Conservation (phyloP, 345 rosid species). For the Aethionema arabicum region DNA sequence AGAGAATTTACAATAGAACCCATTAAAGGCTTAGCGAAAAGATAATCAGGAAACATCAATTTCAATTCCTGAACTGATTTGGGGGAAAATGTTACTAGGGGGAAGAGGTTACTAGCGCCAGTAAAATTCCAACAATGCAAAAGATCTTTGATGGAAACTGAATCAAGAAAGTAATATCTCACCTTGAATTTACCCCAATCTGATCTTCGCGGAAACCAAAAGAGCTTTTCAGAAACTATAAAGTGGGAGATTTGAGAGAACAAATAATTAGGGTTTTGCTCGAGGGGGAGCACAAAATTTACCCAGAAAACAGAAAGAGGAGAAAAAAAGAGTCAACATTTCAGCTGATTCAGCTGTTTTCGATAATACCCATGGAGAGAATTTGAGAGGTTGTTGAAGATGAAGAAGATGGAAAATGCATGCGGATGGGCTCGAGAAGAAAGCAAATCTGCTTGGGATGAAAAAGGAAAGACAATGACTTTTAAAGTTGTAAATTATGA, state of each 20-base stretch:
- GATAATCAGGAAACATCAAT: neutral
- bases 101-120: neutral
- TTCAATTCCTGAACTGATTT: conserved; percentile 1
- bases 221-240: conserved; percentile 19
- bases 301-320: neutral
- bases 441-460: conserved; percentile 28
- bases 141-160: neutral
- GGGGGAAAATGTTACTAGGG: neutral
- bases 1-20: neutral
- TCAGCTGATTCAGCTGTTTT: conserved; percentile 9
- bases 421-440: conserved; percentile 20
- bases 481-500: neutral
- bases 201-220: neutral
- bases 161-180: conserved; percentile 6
- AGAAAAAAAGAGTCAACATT: conserved; percentile 14
- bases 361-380: conserved; percentile 17
- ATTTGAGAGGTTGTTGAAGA: neutral
- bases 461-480: no score
- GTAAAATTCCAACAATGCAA: conserved; percentile 4
- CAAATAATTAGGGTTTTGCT: conserved; percentile 28
- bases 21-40: neutral
- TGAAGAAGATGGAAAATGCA: conserved; percentile 21
- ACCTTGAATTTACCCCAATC: conserved; percentile 28
- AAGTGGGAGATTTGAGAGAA: conserved; percentile 1
- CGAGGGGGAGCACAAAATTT: conserved; percentile 9